A percentile compares a stretch with the other conserved stretches of the same genome.
Conservation (phyloP, 345 rosid species). For the Isatis tinctoria region DNA sequence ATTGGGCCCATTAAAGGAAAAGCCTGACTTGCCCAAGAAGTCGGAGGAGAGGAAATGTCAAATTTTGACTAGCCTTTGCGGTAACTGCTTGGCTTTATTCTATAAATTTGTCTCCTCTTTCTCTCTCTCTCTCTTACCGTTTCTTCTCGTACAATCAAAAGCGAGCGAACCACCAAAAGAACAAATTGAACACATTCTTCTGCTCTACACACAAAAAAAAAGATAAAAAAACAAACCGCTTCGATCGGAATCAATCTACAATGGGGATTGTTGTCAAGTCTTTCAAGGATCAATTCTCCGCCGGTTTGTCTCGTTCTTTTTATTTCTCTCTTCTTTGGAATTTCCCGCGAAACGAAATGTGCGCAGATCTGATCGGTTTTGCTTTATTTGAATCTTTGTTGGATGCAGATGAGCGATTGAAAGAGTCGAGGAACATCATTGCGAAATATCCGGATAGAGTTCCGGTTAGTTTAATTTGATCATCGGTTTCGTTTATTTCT, state of each 20-base stretch:
- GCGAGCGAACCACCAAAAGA: background rate
- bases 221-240: background rate
- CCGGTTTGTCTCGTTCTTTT: constrained; percentile 7
- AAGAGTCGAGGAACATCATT: constrained; percentile 52
- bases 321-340: background rate
- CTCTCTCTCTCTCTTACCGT: constrained; percentile 1
- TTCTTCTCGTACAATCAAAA: constrained; percentile 21
- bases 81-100: constrained; percentile 8
- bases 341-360: background rate
- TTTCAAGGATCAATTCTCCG: constrained; percentile 34
- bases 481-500: background rate
- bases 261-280: constrained; percentile 33
- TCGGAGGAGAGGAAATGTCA: background rate
- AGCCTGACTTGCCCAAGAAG: background rate
- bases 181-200: constrained; percentile 17
- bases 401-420: constrained; percentile 46
- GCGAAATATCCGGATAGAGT: constrained; percentile 63
- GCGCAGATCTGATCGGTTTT: background rate
- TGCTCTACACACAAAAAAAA: background rate
- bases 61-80: background rate
- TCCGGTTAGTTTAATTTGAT: constrained; percentile 43
- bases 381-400: background rate
- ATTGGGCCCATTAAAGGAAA: background rate
- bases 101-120: background rate
- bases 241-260: background rate